Evolutionary conservation across 306 rosid genomes (phyloP).

Genomic region (Trifolium subterraneum): DNA sequence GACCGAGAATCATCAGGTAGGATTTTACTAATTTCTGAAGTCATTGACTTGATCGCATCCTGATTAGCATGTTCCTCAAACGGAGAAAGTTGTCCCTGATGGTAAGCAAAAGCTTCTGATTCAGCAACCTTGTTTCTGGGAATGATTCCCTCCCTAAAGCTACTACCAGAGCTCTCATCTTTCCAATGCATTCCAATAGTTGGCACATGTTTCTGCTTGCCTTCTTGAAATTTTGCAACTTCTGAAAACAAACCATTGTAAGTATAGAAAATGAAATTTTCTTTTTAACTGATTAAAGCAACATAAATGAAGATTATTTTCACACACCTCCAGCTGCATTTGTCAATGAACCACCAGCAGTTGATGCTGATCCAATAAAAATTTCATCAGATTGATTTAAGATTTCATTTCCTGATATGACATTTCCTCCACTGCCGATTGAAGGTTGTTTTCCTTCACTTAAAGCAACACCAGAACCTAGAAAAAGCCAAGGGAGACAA

Average conservation of each 20-base stretch:
- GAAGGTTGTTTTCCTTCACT: conserved; percentile 48
- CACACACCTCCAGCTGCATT: conserved; percentile 55
- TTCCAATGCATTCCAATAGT: conserved; percentile 32
- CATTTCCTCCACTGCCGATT: conserved; percentile 40
- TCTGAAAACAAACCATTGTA: conserved; percentile 47
- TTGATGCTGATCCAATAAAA: conserved; percentile 35
- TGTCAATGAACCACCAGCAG: conserved; percentile 41
- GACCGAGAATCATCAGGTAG: conserved; percentile 51
- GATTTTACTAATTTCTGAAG: conserved; percentile 44
- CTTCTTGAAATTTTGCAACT: conserved; percentile 42
- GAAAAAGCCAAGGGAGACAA: conserved; percentile 8
- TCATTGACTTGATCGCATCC: conserved; percentile 40
- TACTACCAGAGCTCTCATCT: conserved; percentile 42
- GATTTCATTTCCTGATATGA: conserved; percentile 24
- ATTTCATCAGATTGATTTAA: conserved; percentile 44
- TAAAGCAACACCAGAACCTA: conserved; percentile 43
- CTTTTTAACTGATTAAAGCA: conserved; percentile 17
- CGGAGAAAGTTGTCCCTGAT: conserved; percentile 41
- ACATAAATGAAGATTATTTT: conserved; percentile 8
- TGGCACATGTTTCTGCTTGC: conserved; percentile 38
- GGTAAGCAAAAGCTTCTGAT: conserved; percentile 39
- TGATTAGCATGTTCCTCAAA: conserved; percentile 46
- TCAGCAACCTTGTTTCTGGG: conserved; percentile 42
- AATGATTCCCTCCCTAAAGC: conserved; percentile 34
- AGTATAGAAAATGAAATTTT: conserved; percentile 16